Evolutionary conservation across 2,329 filamentous ascomycete species (phyloP), one percentile per base, ranked within the genome.

Genomic region (Drechslera avenae): DNA sequence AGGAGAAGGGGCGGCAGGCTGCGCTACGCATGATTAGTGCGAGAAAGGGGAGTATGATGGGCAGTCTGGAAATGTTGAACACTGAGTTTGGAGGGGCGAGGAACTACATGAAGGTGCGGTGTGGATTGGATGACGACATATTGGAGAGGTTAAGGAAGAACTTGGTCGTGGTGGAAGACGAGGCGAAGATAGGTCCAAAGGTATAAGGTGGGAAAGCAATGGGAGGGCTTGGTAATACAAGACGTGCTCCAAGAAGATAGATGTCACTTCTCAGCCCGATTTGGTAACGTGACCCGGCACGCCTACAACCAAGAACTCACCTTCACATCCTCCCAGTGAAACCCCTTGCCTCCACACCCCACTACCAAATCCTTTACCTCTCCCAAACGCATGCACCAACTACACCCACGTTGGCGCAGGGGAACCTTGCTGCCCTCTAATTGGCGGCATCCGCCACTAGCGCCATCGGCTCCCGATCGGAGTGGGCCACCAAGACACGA

Each of bases 71-170:
- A 41, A 81, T 84, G 76, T 75, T 91, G 39, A 76, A 81, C 39
- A 72, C 77, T 21, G 78, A 81, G 53, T 88, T 84, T 73, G 87
- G 86, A 2, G 82, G 86, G 2, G 79, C 83, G 2, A 86, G 90
- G 66, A 73, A 73, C 12, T 91, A 89, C 72, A 75, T 90, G 56
- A 74, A 76, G 46, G 74, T 81, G 12, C 72, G 81, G 26, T 86
- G 86, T 63, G 79, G 84, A 10, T 66, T 91, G 30, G 79, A 76
- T 1, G 76, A 79, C 28, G 78, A 77, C 5, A 81, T 84, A 53
- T 76, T 90, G 46, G 76, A 77, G 53, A 75, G 66, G 51, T 70
- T 88, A 52, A 67, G 46, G 57, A 56, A 35, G 48, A 61, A 57
- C 37, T 44, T 71, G 36, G 33, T 73, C 9, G 55, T 65, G 23